Conservation (phyloP, 345 rosid species). For the Bruguiera parviflora region DNA sequence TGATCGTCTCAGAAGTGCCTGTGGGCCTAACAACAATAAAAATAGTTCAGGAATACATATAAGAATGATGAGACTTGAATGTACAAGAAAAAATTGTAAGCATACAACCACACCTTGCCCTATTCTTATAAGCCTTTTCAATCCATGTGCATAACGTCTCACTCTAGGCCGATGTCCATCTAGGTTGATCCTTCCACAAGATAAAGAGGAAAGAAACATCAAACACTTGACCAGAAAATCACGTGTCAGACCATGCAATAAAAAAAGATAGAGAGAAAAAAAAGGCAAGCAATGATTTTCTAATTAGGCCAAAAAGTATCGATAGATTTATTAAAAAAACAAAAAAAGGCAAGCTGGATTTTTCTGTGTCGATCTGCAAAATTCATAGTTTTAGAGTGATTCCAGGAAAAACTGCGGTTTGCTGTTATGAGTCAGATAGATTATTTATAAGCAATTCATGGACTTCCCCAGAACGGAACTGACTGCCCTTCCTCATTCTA, state of each 20-base stretch:
- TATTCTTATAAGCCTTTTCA: slow-evolving; percentile 74
- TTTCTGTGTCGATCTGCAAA: not conserved
- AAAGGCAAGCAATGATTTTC: not conserved
- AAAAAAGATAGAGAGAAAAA: not conserved
- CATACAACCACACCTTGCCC: slow-evolving; percentile 72
- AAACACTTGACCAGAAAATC: slow-evolving; percentile 3
- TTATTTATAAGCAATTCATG: not conserved
- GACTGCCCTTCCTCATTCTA: not conserved
- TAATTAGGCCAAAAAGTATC: not conserved
- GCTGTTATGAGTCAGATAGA: not conserved
- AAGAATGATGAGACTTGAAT: not conserved
- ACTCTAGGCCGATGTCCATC: slow-evolving; percentile 91
- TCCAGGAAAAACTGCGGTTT: too few relatives aligned
- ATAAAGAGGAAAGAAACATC: slow-evolving; percentile 18
- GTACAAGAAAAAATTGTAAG: not conserved
- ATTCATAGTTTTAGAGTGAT: not conserved
- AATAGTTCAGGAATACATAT: not conserved
- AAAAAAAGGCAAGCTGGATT: not conserved
- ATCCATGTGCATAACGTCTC: slow-evolving; percentile 77
- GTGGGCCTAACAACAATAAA: slow-evolving; percentile 62
- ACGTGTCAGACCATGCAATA: not conserved
- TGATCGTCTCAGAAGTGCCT: slow-evolving; percentile 67
- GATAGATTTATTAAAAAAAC: too few relatives aligned
- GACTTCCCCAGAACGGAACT: not conserved
- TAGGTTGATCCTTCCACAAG: slow-evolving; percentile 56